Evolutionary conservation across 2,329 filamentous ascomycete species (phyloP).

Genomic region (Annulohypoxylon truncatum): DNA sequence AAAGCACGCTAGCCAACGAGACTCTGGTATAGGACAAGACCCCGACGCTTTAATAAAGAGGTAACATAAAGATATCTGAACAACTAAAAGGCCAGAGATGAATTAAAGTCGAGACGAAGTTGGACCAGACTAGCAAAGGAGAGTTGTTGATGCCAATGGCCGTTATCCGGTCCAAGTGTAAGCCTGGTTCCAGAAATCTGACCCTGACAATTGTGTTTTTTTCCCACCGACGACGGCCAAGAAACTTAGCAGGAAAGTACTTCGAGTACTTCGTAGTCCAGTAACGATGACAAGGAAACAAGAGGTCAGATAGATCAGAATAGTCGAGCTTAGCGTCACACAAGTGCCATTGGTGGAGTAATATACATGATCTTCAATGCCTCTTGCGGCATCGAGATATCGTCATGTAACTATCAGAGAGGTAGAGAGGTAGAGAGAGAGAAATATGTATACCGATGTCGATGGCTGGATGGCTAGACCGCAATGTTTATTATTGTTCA

Average conservation of each 20-base stretch:
- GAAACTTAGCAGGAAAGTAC: not conserved
- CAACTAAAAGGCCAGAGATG: slow-evolving; percentile 3
- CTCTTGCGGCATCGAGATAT: slow-evolving; percentile 37
- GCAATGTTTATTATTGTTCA: slow-evolving; percentile 3
- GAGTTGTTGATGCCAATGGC: slow-evolving; percentile 18
- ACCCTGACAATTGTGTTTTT: slow-evolving; percentile 23
- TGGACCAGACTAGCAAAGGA: slow-evolving; percentile 2
- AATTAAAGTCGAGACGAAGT: slow-evolving; percentile 9
- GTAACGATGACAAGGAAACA: slow-evolving; percentile 6
- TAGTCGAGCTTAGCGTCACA: slow-evolving; percentile 32
- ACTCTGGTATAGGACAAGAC: slow-evolving; percentile 5
- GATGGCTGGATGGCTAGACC: not conserved
- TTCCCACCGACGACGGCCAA: slow-evolving; percentile 28
- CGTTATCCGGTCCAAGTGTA: slow-evolving; percentile 25
- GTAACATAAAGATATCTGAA: slow-evolving; percentile 1
- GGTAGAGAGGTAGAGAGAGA: not conserved
- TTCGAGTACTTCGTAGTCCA: not conserved
- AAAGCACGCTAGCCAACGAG: slow-evolving; percentile 17
- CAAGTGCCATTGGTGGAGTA: slow-evolving; percentile 38
- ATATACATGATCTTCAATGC: slow-evolving; percentile 42
- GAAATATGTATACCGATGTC: not conserved
- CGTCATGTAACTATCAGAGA: slow-evolving; percentile 20
- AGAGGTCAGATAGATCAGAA: slow-evolving; percentile 1
- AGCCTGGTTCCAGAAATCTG: slow-evolving; percentile 30
- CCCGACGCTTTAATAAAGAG: slow-evolving; percentile 10